Conservation (phyloP, 805 yeast genomes). For the Scheffersomyces amazonensis region DNA sequence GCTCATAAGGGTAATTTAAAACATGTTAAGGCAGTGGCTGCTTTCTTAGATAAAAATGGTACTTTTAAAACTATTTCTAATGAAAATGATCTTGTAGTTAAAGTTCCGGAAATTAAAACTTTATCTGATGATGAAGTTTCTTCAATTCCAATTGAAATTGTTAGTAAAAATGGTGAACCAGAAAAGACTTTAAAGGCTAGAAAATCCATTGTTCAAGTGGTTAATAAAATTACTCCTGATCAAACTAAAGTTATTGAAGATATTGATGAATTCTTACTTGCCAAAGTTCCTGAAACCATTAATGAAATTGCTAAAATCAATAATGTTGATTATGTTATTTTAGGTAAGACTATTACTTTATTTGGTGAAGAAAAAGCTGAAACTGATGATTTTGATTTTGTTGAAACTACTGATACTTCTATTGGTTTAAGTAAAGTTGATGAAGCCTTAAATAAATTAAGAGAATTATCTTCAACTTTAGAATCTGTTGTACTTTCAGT, state of each 20-base stretch:
- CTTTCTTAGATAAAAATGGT: slow-evolving; percentile 57
- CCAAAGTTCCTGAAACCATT: slow-evolving; percentile 42
- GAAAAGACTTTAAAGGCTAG: slow-evolving; percentile 61
- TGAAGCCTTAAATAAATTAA: slow-evolving; percentile 52
- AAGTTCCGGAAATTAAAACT: slow-evolving; percentile 33
- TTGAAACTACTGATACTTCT: slow-evolving; percentile 62
- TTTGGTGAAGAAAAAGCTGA: slow-evolving; percentile 47
- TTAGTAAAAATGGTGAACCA: slow-evolving; percentile 46
- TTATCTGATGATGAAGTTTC: slow-evolving; percentile 39
- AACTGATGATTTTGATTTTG: slow-evolving; percentile 53
- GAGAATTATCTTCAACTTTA: slow-evolving; percentile 56
- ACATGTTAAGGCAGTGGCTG: slow-evolving; percentile 76
- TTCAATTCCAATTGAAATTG: slow-evolving; percentile 60
- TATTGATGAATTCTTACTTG: slow-evolving; percentile 60
- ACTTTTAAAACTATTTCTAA: slow-evolving; percentile 41
- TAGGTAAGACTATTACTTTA: slow-evolving; percentile 53
- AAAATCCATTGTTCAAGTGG: slow-evolving; percentile 66
- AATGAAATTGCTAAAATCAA: slow-evolving; percentile 40
- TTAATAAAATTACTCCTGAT: slow-evolving; percentile 70
- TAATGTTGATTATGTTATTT: slow-evolving; percentile 57
- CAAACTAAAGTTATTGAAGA: slow-evolving; percentile 58
- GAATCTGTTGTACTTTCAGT: slow-evolving; percentile 50
- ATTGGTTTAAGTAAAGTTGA: slow-evolving; percentile 55
- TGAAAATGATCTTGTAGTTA: slow-evolving; percentile 33
- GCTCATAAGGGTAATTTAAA: slow-evolving; percentile 79